Evolutionary conservation across 148 eudicot genomes (phyloP), one percentile per base, ranked within the genome.

Genomic region (Oxyria digyna): DNA sequence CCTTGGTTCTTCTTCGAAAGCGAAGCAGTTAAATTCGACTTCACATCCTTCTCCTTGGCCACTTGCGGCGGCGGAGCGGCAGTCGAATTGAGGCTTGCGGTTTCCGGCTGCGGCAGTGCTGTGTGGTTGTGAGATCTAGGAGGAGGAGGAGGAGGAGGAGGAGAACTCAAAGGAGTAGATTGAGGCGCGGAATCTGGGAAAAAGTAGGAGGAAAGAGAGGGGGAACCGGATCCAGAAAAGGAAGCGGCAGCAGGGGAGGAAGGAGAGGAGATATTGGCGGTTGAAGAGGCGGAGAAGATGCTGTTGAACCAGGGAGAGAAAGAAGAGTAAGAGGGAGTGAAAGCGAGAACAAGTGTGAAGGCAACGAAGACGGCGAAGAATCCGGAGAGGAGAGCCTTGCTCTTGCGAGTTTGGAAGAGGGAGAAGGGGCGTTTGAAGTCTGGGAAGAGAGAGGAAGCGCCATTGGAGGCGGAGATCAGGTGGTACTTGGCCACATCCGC

Each of bases 271-370:
- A 46, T 45, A 54, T 76, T 78, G 46, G 32, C 17, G 29, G 20
- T 40, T 13, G 67, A 41, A 29, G 62, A 54, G 21, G 46, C 57
- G 42, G 81, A 33, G 13, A 87, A 89, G 14, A 84, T 70, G 78
- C 78, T 84, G 18, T 76, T 31, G 73, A 83, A 89, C 91, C 86
- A 88, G 13, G 93, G 82, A 0, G 93, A 85, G 43, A 91, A 76
- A 57, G 88, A 76, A 41, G 80, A 74, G 29, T 83, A 48, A 70
- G 93, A 83, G 8, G 89, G 89, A 67, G 75, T 76, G 46, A 87
- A 87, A 11, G 96, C 90, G 33, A 86, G 62, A 41, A 89, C 84
- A 38, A 85, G 62, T 37, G 96, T 85, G 76, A 86, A 81, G 62
- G 74, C 55, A 24, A 89, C 73, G 73, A 87, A 87, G 74, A 76